These are phyloP conservation scores for Polytrichum formosum DNA, from an alignment of 225 moss, liverwort and hornwort genomes.

Conservation along the genomic window DNA sequence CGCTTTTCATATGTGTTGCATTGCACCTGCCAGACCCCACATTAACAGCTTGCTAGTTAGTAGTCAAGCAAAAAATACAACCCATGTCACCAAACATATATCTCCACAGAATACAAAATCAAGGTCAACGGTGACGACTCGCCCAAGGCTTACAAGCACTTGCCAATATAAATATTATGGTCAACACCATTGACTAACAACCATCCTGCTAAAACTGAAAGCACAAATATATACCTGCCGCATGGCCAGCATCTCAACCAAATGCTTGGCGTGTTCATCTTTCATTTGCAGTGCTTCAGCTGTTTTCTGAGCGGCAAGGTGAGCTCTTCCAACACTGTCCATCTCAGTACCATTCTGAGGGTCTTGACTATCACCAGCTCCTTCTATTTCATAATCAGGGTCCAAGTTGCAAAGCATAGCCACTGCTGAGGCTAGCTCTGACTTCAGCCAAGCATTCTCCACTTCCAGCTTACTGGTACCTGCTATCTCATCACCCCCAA, in stretches of 20 bases:
- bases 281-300: constrained; percentile 82
- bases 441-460: constrained; percentile 96
- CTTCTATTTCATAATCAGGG: constrained; percentile 73
- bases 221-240: constrained; percentile 37
- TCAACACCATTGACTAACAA: too few species aligned
- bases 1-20: constrained; percentile 85
- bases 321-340: constrained; percentile 34
- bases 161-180: too few species aligned
- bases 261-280: constrained; percentile 87
- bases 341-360: constrained; percentile 39
- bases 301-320: constrained; percentile 64
- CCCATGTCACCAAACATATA: too few species aligned
- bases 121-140: too few species aligned
- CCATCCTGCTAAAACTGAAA: too few species aligned
- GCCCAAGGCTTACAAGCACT: too few species aligned
- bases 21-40: constrained; percentile 43
- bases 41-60: too few species aligned
- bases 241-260: constrained; percentile 64
- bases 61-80: too few species aligned
- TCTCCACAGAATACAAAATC: too few species aligned
- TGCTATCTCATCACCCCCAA: constrained; percentile 74
- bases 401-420: constrained; percentile 85
- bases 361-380: constrained; percentile 60
- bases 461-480: constrained; percentile 97
- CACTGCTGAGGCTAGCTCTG: constrained; percentile 90